phyloP scores from a whole-genome alignment of 345 rosid genomes.

The Brassica napus region Da-Ae NC_063442.1:8981501-8982000 shows the following conservation, averaged over 20 bases:
- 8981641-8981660: constrained; percentile 87
- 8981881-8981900: constrained; percentile 98
- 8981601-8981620: constrained; percentile 99
- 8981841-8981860: constrained; percentile 94
- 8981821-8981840: constrained; percentile 99
- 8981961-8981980: background rate
- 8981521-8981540: constrained; percentile 1
- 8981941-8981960: constrained; percentile 44
- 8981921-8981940: constrained; percentile 99
- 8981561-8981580: constrained; percentile 87
- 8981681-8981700: constrained; percentile 40
- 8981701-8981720: background rate
- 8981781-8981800: constrained; percentile 94
- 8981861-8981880: constrained; percentile 99
- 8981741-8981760: background rate
- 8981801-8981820: constrained; percentile 92
- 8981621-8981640: constrained; percentile 96
- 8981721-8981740: background rate
- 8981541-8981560: constrained; percentile 74
- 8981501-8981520: background rate
- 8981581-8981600: constrained; percentile 81
- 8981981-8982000: background rate
- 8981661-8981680: constrained; percentile 86
- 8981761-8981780: constrained; percentile 95
- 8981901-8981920: constrained; percentile 98